A percentile compares a stretch with the other conserved stretches of the same genome.
These are phyloP conservation scores for Stylosanthes scabra DNA, from an alignment of 331 rosid genomes.

Conservation along the genomic window DNA sequence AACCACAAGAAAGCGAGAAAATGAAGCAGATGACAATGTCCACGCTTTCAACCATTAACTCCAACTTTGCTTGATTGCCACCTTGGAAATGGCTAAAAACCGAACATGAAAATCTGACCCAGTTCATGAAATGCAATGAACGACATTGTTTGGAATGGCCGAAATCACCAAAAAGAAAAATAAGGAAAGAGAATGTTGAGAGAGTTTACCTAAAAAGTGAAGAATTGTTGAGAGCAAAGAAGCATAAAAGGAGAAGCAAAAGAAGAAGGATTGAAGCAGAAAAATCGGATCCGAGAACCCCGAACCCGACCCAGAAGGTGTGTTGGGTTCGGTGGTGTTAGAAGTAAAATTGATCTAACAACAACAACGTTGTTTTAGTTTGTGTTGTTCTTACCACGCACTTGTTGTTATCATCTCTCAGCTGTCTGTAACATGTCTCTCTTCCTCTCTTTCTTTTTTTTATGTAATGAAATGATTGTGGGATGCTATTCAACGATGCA, in stretches of 20 bases:
- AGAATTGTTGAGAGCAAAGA: constrained; percentile 38
- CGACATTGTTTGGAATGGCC: constrained; percentile 38
- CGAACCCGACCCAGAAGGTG: constrained; percentile 47
- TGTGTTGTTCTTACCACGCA: constrained; percentile 19
- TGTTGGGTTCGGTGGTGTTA: constrained; percentile 9
- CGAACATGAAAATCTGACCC: constrained; percentile 20
- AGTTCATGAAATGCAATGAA: constrained; percentile 32
- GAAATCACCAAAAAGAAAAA: neutral
- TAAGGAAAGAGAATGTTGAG: constrained; percentile 6
- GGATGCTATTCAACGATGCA: constrained; percentile 37
- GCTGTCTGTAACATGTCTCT: constrained; percentile 20
- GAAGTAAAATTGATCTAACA: constrained; percentile 10
- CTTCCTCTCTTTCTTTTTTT: constrained; percentile 11
- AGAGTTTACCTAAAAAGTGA: constrained; percentile 44
- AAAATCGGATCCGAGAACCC: constrained; percentile 40
- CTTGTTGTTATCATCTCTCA: neutral
- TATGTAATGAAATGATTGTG: constrained; percentile 46
- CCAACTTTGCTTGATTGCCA: constrained; percentile 19
- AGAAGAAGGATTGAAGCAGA: constrained; percentile 31
- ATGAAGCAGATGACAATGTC: constrained; percentile 26
- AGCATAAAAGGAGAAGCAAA: too few relatives aligned
- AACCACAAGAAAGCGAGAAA: constrained; percentile 28
- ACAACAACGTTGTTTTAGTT: neutral
- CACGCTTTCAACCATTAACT: neutral
- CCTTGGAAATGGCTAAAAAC: constrained; percentile 4